Evolutionary conservation across 495 filamentous ascomycete species (phyloP).

Genomic region (Terfezia boudieri): DNA sequence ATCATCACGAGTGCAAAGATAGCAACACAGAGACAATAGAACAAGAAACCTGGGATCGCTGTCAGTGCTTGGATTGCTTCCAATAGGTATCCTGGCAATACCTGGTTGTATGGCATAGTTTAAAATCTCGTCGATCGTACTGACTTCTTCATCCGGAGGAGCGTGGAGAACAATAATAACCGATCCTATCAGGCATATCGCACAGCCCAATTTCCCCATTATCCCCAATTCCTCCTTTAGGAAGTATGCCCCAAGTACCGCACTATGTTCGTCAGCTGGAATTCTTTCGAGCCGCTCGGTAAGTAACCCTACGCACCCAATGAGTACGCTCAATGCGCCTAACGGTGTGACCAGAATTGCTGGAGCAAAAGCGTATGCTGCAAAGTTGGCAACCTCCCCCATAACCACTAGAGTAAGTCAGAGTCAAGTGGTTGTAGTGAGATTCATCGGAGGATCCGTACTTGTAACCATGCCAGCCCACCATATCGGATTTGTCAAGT

Average conservation of each 20-base stretch:
- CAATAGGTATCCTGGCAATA: constrained; percentile 22
- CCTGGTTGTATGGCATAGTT: constrained; percentile 73
- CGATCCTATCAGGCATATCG: constrained; percentile 84
- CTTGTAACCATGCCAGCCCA: constrained; percentile 79
- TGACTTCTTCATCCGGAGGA: constrained; percentile 73
- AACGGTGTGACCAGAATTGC: constrained; percentile 91
- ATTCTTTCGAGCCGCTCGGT: neutral
- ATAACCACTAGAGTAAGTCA: constrained; percentile 35
- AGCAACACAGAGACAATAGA: constrained; percentile 55
- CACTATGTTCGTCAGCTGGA: constrained; percentile 22
- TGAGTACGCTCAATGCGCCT: constrained; percentile 78
- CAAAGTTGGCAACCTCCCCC: constrained; percentile 89
- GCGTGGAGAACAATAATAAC: constrained; percentile 96
- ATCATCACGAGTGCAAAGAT: constrained; percentile 84
- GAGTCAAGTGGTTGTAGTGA: neutral
- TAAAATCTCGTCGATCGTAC: constrained; percentile 71
- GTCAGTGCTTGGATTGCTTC: neutral
- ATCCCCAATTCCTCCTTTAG: constrained; percentile 70
- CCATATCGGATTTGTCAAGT: constrained; percentile 80
- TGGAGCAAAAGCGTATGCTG: constrained; percentile 91
- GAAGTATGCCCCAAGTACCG: constrained; percentile 85
- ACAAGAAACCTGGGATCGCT: constrained; percentile 44
- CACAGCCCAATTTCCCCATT: constrained; percentile 82
- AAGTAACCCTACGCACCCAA: constrained; percentile 34
- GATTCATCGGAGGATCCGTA: constrained; percentile 24